phyloP scores from a whole-genome alignment of 164 flowering plant genomes.

The Berberis thunbergii region DNA sequence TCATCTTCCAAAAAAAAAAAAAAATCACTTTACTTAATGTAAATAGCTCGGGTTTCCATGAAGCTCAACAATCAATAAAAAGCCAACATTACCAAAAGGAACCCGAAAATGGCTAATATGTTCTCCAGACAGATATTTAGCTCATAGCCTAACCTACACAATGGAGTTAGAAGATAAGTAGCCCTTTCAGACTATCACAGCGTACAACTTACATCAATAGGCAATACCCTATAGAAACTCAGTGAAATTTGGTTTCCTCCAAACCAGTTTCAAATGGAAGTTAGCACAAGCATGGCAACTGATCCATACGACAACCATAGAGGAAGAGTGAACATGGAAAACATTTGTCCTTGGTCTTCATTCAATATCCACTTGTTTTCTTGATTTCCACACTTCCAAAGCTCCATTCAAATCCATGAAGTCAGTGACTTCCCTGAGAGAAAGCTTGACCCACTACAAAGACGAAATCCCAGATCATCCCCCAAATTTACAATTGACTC shows the following conservation, averaged over 20 bases:
- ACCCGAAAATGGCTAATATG: conserved; percentile 4
- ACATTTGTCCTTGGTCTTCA: background rate
- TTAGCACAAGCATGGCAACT: too few relatives aligned
- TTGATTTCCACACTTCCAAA: too few relatives aligned
- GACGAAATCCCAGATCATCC: too few relatives aligned
- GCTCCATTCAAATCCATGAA: too few relatives aligned
- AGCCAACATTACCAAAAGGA: conserved; percentile 4
- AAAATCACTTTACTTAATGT: conserved; percentile 3
- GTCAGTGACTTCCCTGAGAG: too few relatives aligned
- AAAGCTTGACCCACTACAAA: too few relatives aligned
- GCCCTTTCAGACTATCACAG: too few relatives aligned
- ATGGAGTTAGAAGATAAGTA: background rate
- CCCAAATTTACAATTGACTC: conserved; percentile 10
- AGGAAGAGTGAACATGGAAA: background rate
- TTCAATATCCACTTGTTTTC: too few relatives aligned
- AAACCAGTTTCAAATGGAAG: too few relatives aligned
- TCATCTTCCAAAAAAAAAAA: conserved; percentile 26
- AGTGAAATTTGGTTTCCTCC: background rate
- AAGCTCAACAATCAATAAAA: conserved; percentile 18
- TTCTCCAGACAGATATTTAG: background rate
- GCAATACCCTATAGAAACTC: too few relatives aligned
- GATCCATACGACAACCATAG: background rate
- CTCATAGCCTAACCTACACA: conserved; percentile 7
- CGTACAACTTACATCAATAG: background rate
- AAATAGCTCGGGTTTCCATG: too few relatives aligned